Evolutionary conservation across 2,329 filamentous ascomycete genomes (phyloP), one percentile per base, ranked within the genome.

Genomic region (Fusarium praegraminearum): DNA sequence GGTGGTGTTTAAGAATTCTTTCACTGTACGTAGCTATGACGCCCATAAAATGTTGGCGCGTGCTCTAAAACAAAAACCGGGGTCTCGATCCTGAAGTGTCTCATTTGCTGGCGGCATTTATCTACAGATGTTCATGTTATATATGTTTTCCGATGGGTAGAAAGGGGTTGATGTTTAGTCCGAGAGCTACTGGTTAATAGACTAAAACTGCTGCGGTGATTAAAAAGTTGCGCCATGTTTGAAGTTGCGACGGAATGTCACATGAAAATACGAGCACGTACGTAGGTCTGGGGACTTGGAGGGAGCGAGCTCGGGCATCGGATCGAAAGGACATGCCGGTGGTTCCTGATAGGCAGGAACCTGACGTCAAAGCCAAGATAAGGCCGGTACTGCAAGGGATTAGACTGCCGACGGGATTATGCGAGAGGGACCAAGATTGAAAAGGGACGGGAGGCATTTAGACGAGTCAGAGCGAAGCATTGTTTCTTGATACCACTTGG

Each of bases 281-380:
- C 18, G 18, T 40, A 38, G 5, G 47, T 38, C 35, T 36, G 22
- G n/a, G 24, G 24, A 28, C 49, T n/a, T 22, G 12, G 7, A 47
- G 22, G 45, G 33, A 61, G 38, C 33, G 33, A 45, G 46, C 45
- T 57, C 51, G 44, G 45, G 41, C 18, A 51, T 35, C 32, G 30
- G 26, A 36, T 56, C 32, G 24, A 46, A 33, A 62, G 60, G 65
- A 70, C 70, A 73, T 72, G 56, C 58, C 40, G 43, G 51, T 20
- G 8, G 71, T 74, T 38, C 71, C 73, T 75, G 70, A 74, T 75
- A 73, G 70, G 70, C 67, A 75, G 67, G 69, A 44, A 65, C 67
- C 65, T 73, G 70, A 73, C 71, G 73, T 75, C 70, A 74, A 75
- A 62, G 52, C 38, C 56, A 57, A 70, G 55, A 45, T 58, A 56